phyloP scores from a whole-genome alignment of 2,329 filamentous ascomycete genomes.

The Zelopaecilomyces penicillatus region DNA sequence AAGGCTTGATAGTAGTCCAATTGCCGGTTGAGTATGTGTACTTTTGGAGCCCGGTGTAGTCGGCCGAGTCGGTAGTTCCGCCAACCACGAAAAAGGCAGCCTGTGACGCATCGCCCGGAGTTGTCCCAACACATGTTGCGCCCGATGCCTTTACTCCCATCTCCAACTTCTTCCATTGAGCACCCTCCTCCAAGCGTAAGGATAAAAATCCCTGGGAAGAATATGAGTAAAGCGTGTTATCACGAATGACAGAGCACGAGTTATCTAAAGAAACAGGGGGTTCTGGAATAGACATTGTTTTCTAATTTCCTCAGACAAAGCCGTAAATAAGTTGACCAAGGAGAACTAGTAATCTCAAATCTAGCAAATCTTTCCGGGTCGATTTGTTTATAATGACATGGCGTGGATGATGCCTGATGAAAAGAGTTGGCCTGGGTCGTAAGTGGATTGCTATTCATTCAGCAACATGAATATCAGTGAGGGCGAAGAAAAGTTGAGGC shows the following conservation, averaged over 20 bases:
- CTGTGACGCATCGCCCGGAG: conserved; percentile 46
- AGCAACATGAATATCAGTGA: no score
- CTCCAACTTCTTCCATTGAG: conserved; percentile 59
- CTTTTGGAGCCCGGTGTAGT: conserved; percentile 69
- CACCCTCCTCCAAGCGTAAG: conserved; percentile 58
- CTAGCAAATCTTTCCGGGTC: no score
- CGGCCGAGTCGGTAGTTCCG: conserved; percentile 45
- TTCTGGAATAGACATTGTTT: conserved; percentile 61
- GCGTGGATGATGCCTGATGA: no score
- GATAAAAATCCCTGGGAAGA: conserved; percentile 68
- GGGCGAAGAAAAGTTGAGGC: no score
- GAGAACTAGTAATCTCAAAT: no score
- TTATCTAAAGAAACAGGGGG: conserved; percentile 63
- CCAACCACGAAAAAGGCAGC: conserved; percentile 75
- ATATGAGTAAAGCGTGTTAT: conserved; percentile 79
- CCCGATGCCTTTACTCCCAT: conserved; percentile 64
- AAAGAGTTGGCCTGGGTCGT: no score
- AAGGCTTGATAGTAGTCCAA: conserved; percentile 40
- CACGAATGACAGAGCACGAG: conserved; percentile 73
- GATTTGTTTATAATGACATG: no score
- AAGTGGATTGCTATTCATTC: no score
- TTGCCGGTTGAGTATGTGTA: conserved; percentile 45
- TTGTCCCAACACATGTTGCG: conserved; percentile 67
- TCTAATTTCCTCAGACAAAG: conserved; percentile 4
- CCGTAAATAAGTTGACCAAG: no score